Evolutionary conservation across 768 basidiomycete genomes (phyloP).

Genomic region (Mycena chlorophos): DNA sequence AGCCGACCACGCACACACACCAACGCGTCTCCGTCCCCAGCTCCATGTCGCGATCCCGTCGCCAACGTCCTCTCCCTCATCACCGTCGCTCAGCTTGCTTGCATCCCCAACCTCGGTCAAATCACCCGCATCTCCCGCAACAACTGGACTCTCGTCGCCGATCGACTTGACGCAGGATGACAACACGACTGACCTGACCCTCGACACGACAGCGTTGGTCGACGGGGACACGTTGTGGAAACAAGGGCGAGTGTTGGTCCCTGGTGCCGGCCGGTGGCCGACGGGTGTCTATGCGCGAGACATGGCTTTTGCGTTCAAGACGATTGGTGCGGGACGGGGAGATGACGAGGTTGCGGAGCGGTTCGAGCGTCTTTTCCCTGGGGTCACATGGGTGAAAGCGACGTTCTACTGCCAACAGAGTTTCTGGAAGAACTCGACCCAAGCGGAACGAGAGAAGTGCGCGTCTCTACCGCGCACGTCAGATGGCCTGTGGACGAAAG

Average conservation of each 20-base stretch:
- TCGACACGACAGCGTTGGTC: background rate
- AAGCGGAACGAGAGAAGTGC: background rate
- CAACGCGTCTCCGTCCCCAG: background rate
- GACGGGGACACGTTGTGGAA: background rate
- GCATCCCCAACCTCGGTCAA: no score
- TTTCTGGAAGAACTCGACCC: constrained; percentile 1
- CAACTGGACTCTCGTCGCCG: background rate
- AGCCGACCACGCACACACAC: background rate
- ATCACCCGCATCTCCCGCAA: background rate
- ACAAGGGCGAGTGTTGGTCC: background rate
- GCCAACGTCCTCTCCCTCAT: background rate
- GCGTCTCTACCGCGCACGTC: background rate
- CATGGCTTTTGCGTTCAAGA: constrained; percentile 2
- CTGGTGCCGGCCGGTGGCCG: constrained; percentile 6
- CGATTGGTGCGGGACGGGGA: background rate
- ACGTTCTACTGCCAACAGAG: constrained; percentile 1
- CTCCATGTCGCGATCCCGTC: background rate
- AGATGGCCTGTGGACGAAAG: constrained; percentile 1
- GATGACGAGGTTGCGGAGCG: background rate
- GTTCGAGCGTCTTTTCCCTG: background rate
- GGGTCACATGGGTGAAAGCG: background rate
- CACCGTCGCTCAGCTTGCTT: background rate
- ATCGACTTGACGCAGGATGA: no score
- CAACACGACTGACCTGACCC: background rate
- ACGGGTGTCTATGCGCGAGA: constrained; percentile 2